phyloP scores from a whole-genome alignment of 805 yeast species.

The Candida railenensis region DNA sequence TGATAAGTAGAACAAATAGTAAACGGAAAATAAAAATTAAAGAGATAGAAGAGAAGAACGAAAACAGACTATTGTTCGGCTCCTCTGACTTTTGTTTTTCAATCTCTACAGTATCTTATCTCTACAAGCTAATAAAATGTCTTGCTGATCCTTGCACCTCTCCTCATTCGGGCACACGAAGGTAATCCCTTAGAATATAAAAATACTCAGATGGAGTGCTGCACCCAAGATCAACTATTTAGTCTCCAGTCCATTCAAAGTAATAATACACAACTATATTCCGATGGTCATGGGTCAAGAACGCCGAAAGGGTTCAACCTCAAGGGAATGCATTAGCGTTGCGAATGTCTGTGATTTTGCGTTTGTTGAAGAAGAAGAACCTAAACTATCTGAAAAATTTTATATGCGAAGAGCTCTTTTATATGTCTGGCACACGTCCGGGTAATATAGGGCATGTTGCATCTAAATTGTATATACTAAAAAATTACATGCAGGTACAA shows the following conservation, averaged over 20 bases:
- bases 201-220: conserved; percentile 56
- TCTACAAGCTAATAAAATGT: conserved; percentile 29
- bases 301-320: conserved; percentile 68
- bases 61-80: too few species aligned
- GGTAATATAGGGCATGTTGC: conserved; percentile 21
- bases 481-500: neutral
- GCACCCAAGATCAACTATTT: conserved; percentile 72
- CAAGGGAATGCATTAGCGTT: conserved; percentile 63
- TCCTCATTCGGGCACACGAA: conserved; percentile 77
- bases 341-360: conserved; percentile 68
- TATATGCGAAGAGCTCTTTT: conserved; percentile 7
- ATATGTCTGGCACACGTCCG: conserved; percentile 19
- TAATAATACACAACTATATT: conserved; percentile 50
- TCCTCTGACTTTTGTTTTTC: too few species aligned
- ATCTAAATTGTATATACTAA: neutral
- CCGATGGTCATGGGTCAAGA: conserved; percentile 69
- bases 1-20: too few species aligned
- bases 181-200: conserved; percentile 63
- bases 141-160: conserved; percentile 62
- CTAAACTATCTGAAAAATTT: conserved; percentile 5
- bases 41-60: neutral
- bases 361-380: conserved; percentile 34
- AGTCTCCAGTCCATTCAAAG: conserved; percentile 59
- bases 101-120: too few species aligned
- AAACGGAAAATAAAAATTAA: too few species aligned